Evolutionary conservation across 495 filamentous ascomycete genomes (phyloP), one percentile per base, ranked within the genome.

Genomic region (Penicillium chermesinum): DNA sequence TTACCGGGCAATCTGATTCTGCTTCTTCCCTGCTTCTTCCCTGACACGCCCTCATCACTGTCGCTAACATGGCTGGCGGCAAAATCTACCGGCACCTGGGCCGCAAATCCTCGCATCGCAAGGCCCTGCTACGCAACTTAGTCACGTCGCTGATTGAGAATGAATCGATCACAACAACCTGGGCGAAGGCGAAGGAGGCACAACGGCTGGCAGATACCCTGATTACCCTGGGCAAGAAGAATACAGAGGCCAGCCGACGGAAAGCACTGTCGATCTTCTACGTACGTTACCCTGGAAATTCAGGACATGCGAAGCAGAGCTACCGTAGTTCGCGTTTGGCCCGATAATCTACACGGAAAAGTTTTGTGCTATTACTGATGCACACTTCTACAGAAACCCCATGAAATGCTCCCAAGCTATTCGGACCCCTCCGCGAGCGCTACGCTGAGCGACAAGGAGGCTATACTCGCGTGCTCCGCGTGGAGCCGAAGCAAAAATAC

Each of bases 151-250:
- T 98, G 46, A 82, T 98, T 74, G 75, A 85, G 61, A 81, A 95
- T 65, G 93, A 98, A 71, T 80, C 86, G 44, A 95, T 98, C 73
- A 82, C 81, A 39, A 98, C 93, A 19, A 95, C 93, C 71, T 96
- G 85, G 82, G 81, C 81, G 64, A 97, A 96, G 72, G 93, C 93
- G 22, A 98, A 97, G 68, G 93, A 98, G 73, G 87, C 93, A 37
- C 93, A 97, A 67, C 79, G 85, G 1, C 65, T 96, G 20, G 93
- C 93, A 32, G 93, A 98, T 61, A 89, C 91, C 73, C 76, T 96
- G 49, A 89, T 98, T 54, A 96, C 91, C 8, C 69, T 95, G 50
- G 91, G 83, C 33, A 98, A 98, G 77, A 82, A 82, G 72, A 88
- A 95, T 66, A 89, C 89, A 17, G 83, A 91, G 52, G 83, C 85